Evolutionary conservation across 2,329 filamentous ascomycete genomes (phyloP), one percentile per base, ranked within the genome.

Genomic region (Microcyclospora tardicrescens): DNA sequence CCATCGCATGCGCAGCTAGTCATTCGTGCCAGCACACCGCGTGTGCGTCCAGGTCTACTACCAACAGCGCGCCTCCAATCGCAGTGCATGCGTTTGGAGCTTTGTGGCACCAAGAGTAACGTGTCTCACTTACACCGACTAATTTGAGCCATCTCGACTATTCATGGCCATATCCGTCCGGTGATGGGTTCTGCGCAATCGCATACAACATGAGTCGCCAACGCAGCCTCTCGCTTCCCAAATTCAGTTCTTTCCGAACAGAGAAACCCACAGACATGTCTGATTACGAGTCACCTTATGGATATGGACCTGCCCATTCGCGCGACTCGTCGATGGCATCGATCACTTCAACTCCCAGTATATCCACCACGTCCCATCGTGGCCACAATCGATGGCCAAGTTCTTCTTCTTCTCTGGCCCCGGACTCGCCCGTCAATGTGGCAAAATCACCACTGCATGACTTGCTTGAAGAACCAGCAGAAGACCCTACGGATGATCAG

Each of bases 401-500:
- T 62, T 91, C 85, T 0, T 71, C 73, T 19, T 93, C 86, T 1
- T 93, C 86, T 5, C 67, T 84, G 40, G 79, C 82, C 40, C 66
- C 73, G 61, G 45, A 79, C 69, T 39, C 79, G 69, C 43, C 79
- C 70, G 42, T 71, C 64, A 54, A 51, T 30, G 36, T 68, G 66
- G 65, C 73, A 0, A 84, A 84, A 61, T 71, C 75, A 43, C 72
- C 71, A 37, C 68, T 95, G 44, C 81, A 84, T 12, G 83, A 91
- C 52, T 81, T 95, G 14, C 75, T 86, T 53, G 87, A 95, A 59
- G 86, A 93, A 53, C 78, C 81, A 2, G 63, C 77, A 32, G 19
- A 24, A 24, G 19, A 24, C 8, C 19, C 19, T 8, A 24, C 8
- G 19, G 5, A 24, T 24, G 19, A 24, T 8, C 19, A 24, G 4